Evolutionary conservation across 495 filamentous ascomycete species (phyloP).

Genomic region (Hypoxylon intermedium): DNA sequence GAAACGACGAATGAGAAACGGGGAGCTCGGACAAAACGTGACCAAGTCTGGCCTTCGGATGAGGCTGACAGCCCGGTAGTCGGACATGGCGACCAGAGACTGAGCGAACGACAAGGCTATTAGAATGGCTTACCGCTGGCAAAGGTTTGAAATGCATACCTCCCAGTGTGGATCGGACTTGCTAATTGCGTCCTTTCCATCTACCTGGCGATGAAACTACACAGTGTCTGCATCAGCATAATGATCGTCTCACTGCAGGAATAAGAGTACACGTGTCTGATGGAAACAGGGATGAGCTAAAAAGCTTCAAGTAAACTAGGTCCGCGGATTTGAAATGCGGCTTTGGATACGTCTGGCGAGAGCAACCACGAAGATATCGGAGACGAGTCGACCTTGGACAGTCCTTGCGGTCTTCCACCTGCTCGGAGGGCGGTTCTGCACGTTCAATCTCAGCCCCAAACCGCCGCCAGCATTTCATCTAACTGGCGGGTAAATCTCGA

Average conservation of each 20-base stretch:
- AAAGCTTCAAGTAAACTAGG: too few species aligned
- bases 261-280: neutral
- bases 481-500: too few species aligned
- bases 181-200: too few species aligned
- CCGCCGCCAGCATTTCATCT: too few species aligned
- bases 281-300: neutral
- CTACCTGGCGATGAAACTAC: neutral
- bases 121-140: too few species aligned
- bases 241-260: constrained; percentile 22
- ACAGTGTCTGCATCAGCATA: constrained; percentile 16
- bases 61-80: too few species aligned
- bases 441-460: too few species aligned
- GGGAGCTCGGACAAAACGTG: constrained; percentile 4
- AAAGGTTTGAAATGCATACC: too few species aligned
- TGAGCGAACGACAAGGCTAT: constrained; percentile 3
- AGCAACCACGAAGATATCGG: neutral
- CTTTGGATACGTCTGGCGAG: constrained; percentile 1
- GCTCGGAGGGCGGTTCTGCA: too few species aligned
- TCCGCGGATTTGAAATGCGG: too few species aligned
- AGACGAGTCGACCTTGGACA: constrained; percentile 16
- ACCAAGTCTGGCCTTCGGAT: constrained; percentile 5
- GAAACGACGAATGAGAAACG: constrained; percentile 13
- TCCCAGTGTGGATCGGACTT: too few species aligned
- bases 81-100: too few species aligned
- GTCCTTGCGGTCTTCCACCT: constrained; percentile 30